Base-by-base conservation (phyloP, 257 asterid species). In the Apocynum venetum region DNA sequence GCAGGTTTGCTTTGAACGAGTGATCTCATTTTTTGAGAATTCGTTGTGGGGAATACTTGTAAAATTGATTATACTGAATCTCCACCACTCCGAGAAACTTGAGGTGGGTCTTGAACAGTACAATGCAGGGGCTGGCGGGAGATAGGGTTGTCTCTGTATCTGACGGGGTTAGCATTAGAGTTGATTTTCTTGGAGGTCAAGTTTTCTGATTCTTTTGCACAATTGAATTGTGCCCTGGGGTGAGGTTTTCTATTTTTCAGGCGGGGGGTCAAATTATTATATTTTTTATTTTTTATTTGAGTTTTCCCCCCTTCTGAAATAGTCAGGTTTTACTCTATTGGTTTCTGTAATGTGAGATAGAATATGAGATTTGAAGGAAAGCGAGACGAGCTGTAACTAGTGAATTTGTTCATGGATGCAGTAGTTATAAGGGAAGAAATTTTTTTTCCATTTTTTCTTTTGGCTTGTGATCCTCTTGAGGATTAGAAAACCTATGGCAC, bases 1-100 rank as follows among this genome's bases (percentile, higher is more conserved):
- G 96, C 97, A 70, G 96, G 94, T 82, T 89, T 93, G 87, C 87
- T 93, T 72, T 91, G 84, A 89, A 66, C 79, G 70, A 86, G 69
- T 75, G 78, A 64, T 77, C 66, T 31, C 53, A 11, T 14, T 20
- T 77, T 47, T 63, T 17, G 70, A 71, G 52, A 65, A 57, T 76
- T 79, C 80, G 36, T 73, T 52, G 10, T 68, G 17, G 57, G 65
- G 78, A 49, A 80, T 76, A 70, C 67, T 69, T 85, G 85, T 86
- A 85, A 78, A 81, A 77, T 72, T 83, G 88, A 82, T 75, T 79
- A 84, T 86, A 82, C 65, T 25, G 81, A 81, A 74, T 52, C 47
- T 80, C 76, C 14, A 70, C 82, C 64, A 7, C 59, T 55, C 84
- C 83, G 36, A 52, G 75, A 77, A 70, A 79, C 71, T 71, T 80